Conservation (phyloP, 495 filamentous ascomycete species). For the Geoglossum glabrum region DNA sequence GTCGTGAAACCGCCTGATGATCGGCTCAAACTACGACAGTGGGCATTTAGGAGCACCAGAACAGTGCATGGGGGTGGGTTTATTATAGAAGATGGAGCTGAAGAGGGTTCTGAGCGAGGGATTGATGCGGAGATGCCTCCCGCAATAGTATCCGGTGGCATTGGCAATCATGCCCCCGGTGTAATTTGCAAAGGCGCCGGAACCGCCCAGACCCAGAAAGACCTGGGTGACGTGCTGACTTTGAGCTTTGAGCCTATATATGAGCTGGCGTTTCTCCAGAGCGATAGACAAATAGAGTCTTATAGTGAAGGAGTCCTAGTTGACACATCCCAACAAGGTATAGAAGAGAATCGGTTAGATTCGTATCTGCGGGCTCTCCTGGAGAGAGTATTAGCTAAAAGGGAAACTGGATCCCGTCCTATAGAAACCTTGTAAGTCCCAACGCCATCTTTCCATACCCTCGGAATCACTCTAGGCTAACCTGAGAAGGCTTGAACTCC, state of each 20-base stretch:
- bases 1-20: not conserved
- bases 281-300: not conserved
- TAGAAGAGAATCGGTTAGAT: not conserved
- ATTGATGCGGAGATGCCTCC: not conserved
- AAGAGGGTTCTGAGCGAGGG: not conserved
- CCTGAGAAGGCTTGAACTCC: not conserved
- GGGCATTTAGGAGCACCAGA: not conserved
- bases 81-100: conserved; percentile 4
- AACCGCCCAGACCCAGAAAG: not conserved
- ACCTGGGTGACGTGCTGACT: conserved; percentile 1
- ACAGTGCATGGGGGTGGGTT: not conserved
- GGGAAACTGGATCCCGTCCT: not conserved
- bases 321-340: not conserved
- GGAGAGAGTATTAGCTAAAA: not conserved
- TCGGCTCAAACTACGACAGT: not conserved
- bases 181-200: not conserved
- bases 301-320: not conserved
- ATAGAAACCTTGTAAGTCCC: conserved; percentile 3
- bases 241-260: conserved; percentile 1
- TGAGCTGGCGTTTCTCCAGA: not conserved
- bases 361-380: not conserved
- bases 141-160: not conserved
- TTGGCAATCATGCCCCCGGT: not conserved
- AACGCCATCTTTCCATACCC: too few relatives aligned
- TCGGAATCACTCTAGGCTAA: not conserved